Base-by-base conservation (phyloP, 2,329 filamentous ascomycete genomes). In the Microdochium bolleyi region DNA sequence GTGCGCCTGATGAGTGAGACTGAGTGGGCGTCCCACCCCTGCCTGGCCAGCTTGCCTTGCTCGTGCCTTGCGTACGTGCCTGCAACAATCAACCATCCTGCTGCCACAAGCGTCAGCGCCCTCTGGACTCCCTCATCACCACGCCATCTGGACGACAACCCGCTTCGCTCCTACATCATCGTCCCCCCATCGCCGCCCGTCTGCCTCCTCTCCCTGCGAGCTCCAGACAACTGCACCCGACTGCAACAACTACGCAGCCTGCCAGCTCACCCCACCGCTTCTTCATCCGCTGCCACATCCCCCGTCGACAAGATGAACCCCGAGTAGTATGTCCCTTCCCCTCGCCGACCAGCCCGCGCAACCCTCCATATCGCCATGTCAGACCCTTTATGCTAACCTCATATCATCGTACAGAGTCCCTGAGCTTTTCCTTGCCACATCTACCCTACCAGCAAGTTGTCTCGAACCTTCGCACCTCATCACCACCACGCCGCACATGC, bases 231-330 rank as follows among this genome's bases (percentile, higher is more conserved):
- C n/a, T 3, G 7, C 10, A 16, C 19, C 19, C 13, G 13, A 19
- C 11, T 24, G 16, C 24, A 30, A 41, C 41, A 48, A 7, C 37
- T 19, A 5, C 22, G 5, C 52, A 50, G 32, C 25, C 24, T 38
- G 24, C 46, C 49, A 51, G 51, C 53, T 53, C 54, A 49, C 50
- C 50, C 51, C 38, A 50, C 51, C 53, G 51, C 55, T 44, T 51
- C 51, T 46, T 46, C 48, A 49, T 50, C 49, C 52, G 37, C 41
- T 46, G 38, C 48, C 49, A 27, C 52, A 37, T 25, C 53, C 50
- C 53, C 56, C 58, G 55, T 67, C 68, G 68, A 72, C 79, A 89
- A 65, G 70, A 94, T 94, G 89, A 94, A 94, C 81, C 89, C 89
- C 70, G 89, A 94, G 89, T 94, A 82, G 89, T 94, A 85, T 70